A percentile compares a stretch with the other conserved stretches of the same genome.
Evolutionary conservation across 208 protist species (phyloP).

Genomic region (Blastocrithidia nonstop): DNA sequence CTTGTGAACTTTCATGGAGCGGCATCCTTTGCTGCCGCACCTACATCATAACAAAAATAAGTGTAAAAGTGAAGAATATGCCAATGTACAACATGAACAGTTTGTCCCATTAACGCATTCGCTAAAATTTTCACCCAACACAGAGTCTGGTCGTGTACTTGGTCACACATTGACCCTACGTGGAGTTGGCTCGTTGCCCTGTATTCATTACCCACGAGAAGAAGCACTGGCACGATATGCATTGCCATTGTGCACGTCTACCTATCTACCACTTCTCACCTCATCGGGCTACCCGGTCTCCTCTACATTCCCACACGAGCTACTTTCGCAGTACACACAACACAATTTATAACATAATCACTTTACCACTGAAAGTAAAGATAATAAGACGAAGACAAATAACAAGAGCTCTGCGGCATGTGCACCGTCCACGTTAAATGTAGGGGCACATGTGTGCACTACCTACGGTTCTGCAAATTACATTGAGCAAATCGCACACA

Average conservation of each 20-base stretch:
- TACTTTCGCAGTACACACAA: conserved; percentile 18
- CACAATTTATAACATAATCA: background rate
- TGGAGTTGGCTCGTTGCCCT: conserved; percentile 29
- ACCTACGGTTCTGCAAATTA: conserved; percentile 56
- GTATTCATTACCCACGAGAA: conserved; percentile 25
- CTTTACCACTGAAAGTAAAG: background rate
- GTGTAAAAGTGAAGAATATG: background rate
- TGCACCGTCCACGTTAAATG: conserved; percentile 13
- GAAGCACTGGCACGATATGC: conserved; percentile 74
- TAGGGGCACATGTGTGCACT: conserved; percentile 42
- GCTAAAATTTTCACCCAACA: conserved; percentile 11
- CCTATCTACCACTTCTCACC: conserved; percentile 49
- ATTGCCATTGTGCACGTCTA: conserved; percentile 33
- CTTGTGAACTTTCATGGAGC: background rate
- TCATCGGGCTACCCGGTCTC: conserved; percentile 48
- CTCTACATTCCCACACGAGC: conserved; percentile 34
- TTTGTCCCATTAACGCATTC: conserved; percentile 56
- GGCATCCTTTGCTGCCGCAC: background rate
- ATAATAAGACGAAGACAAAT: background rate
- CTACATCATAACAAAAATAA: background rate
- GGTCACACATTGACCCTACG: conserved; percentile 55
- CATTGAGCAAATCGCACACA: conserved; percentile 14
- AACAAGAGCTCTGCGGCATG: conserved; percentile 4
- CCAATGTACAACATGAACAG: background rate
- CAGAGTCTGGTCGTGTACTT: conserved; percentile 35